phyloP scores from a whole-genome alignment of 2,329 filamentous ascomycete genomes.

The Trichoderma guizhouense region DNA sequence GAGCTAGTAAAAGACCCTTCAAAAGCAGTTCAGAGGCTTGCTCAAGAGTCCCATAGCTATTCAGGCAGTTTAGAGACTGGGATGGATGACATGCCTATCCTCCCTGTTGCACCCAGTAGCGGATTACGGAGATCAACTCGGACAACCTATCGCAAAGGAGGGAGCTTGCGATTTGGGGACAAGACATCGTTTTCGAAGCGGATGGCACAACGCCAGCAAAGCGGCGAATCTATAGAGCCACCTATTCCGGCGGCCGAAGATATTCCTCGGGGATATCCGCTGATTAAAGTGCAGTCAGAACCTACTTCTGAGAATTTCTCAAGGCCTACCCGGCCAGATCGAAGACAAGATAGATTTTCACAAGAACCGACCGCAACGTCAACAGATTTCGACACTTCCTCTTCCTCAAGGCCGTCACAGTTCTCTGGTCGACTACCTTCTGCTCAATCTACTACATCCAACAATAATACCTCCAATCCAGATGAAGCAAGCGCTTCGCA shows the following conservation, averaged over 20 bases:
- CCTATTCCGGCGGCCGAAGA: slow-evolving; percentile 38
- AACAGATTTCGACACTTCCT: background rate
- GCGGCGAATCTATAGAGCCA: slow-evolving; percentile 46
- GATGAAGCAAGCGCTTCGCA: slow-evolving; percentile 35
- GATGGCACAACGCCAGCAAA: slow-evolving; percentile 58
- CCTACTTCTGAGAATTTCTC: slow-evolving; percentile 63
- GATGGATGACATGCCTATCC: slow-evolving; percentile 77
- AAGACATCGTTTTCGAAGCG: slow-evolving; percentile 73
- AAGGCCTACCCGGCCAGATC: slow-evolving; percentile 47
- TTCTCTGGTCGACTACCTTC: slow-evolving; percentile 36
- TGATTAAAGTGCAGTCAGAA: slow-evolving; percentile 68
- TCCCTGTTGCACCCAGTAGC: slow-evolving; percentile 73
- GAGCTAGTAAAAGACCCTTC: slow-evolving; percentile 78
- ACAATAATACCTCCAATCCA: slow-evolving; percentile 61
- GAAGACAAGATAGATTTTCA: slow-evolving; percentile 46
- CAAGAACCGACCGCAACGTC: slow-evolving; percentile 35
- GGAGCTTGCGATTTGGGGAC: slow-evolving; percentile 78
- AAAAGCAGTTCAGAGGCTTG: slow-evolving; percentile 66
- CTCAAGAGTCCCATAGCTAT: slow-evolving; percentile 52
- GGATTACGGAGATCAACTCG: slow-evolving; percentile 85
- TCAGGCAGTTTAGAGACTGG: slow-evolving; percentile 40
- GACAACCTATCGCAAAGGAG: slow-evolving; percentile 82
- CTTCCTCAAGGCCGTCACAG: slow-evolving; percentile 30
- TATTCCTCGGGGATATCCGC: slow-evolving; percentile 47
- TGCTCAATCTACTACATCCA: slow-evolving; percentile 38